phyloP scores from a whole-genome alignment of 2,329 filamentous ascomycete genomes.

The Clonostachys rosea region DNA sequence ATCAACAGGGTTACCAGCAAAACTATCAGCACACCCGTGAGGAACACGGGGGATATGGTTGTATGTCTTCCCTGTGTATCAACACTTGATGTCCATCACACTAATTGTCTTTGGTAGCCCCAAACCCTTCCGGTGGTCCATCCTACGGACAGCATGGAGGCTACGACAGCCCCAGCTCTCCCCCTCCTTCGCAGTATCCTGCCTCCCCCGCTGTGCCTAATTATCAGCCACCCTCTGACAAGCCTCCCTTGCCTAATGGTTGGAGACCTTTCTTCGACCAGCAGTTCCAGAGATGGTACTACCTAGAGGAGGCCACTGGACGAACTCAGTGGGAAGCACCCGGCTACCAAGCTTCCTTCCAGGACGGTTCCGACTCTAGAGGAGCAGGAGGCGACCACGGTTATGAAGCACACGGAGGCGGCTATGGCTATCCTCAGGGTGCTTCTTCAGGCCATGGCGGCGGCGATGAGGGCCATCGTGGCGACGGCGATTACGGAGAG shows the following conservation, averaged over 20 bases:
- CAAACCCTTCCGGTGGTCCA: background rate
- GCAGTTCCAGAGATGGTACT: constrained; percentile 58
- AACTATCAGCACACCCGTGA: background rate
- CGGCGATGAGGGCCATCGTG: constrained; percentile 8
- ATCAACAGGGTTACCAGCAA: background rate
- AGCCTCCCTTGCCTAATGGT: constrained; percentile 51
- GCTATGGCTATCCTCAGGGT: constrained; percentile 4
- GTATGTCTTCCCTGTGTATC: too few species aligned
- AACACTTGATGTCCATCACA: too few species aligned
- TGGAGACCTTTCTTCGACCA: constrained; percentile 63
- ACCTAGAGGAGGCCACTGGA: constrained; percentile 56
- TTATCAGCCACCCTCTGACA: constrained; percentile 26
- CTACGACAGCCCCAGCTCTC: constrained; percentile 1
- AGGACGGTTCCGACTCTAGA: constrained; percentile 13
- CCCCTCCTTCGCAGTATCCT: constrained; percentile 8
- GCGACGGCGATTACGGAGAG: constrained; percentile 12
- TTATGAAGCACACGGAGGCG: constrained; percentile 10
- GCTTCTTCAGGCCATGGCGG: background rate
- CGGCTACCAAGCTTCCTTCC: constrained; percentile 16
- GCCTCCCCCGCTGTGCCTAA: constrained; percentile 14
- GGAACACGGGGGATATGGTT: too few species aligned
- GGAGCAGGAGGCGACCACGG: constrained; percentile 10
- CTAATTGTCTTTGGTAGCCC: too few species aligned
- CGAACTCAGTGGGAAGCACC: constrained; percentile 62
- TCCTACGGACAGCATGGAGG: constrained; percentile 16